Conservation (phyloP, 1,139 yeast genomes). For the Scheffersomyces illinoinensis region DNA sequence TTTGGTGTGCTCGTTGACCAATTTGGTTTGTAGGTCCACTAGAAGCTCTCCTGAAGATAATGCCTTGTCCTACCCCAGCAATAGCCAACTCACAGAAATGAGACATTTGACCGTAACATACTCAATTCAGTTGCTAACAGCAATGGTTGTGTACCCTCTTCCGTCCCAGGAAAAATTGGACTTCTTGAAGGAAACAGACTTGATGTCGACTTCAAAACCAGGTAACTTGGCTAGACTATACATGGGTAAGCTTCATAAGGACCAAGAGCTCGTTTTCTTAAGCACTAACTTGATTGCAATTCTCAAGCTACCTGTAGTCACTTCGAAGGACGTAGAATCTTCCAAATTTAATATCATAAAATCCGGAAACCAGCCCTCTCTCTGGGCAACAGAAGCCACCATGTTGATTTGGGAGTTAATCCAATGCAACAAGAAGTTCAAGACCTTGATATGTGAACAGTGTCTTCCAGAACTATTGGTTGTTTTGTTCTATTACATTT, state of each 20-base stretch:
- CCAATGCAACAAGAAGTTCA: conserved; percentile 66
- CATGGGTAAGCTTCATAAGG: conserved; percentile 54
- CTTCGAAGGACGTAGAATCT: conserved; percentile 16
- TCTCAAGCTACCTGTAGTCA: conserved; percentile 43
- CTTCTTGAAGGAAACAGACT: conserved; percentile 37
- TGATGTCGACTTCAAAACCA: conserved; percentile 28
- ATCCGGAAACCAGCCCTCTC: conserved; percentile 31
- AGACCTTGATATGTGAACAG: conserved; percentile 46
- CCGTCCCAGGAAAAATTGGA: conserved; percentile 48
- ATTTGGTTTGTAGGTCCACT: conserved; percentile 50
- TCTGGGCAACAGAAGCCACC: conserved; percentile 56
- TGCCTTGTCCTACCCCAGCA: conserved; percentile 22
- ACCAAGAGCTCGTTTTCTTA: conserved; percentile 51
- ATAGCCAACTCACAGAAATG: conserved; percentile 39
- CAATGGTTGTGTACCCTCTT: conserved; percentile 65
- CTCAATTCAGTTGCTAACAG: conserved; percentile 61
- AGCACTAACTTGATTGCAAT: conserved; percentile 48
- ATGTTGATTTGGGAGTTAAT: conserved; percentile 75
- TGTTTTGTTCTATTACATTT: conserved; percentile 56
- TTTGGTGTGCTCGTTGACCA: conserved; percentile 69
- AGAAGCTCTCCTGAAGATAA: conserved; percentile 35
- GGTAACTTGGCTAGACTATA: conserved; percentile 52
- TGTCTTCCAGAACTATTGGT: conserved; percentile 57
- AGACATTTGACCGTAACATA: conserved; percentile 56
- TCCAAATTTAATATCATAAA: conserved; percentile 17